Evolutionary conservation across 2,329 filamentous ascomycete genomes (phyloP), one percentile per base, ranked within the genome.

Genomic region (Trichoderma arundinaceum): DNA sequence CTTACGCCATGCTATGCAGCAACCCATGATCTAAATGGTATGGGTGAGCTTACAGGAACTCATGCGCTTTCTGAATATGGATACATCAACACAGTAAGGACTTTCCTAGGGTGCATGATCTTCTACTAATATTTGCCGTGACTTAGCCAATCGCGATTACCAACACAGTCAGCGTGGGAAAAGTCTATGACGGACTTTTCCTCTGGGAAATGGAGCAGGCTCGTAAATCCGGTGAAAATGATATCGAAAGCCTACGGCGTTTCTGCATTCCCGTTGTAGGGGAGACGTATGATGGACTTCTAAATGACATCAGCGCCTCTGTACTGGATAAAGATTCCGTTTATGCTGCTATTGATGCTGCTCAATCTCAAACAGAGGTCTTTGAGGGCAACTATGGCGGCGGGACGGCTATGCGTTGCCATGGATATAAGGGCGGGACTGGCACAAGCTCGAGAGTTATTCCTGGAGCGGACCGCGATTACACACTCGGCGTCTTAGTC

Each of bases 121-220:
- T 8, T 38, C 2, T 22, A 6, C 32, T 19, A 35, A 10, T 19
- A 35, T 28, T 3, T 28, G 22, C 22, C 4, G 22, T 28, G 2
- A 28, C 8, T 7, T 4, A 54, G 52, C 52, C 52, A 41, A 41
- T 54, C 13, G 52, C 52, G 19, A 54, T 54, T 17, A 54, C 52
- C 35, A 54, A 54, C 52, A 54, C 52, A 7, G n/a, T 54, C 35
- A 54, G 52, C 52, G 52, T 54, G 7, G 52, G 52, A 3, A 54
- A 54, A 15, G 52, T 54, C 7, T 54, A 54, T 7, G 52, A 54
- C 7, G 52, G 52, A 15, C 17, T 54, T 6, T 54, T 54, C 7
- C 52, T 54, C 8, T 54, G 52, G 52, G n/a, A 54, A 28, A 54
- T 54, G 7, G 52, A 54, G 19, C 52, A 54, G 35, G 52, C 52